Percentiles rank a stretch among this genome's conserved stretches.
Conservation (phyloP, 257 asterid species). For the Solanum acaule region DNA sequence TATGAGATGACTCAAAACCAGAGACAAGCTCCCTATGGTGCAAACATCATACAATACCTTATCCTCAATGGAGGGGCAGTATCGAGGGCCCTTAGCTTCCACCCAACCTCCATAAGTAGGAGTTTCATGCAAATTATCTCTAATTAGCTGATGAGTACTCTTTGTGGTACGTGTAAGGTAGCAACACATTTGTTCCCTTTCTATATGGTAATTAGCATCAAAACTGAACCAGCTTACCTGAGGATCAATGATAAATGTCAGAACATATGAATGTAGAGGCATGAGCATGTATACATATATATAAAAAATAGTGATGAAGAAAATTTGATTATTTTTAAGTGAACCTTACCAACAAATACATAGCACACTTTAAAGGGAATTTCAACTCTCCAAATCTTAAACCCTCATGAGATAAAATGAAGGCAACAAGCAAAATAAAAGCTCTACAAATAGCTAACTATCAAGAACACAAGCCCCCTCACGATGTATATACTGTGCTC, state of each 20-base stretch:
- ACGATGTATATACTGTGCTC: too few relatives aligned
- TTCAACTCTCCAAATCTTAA: too few relatives aligned
- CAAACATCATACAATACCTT: slow-evolving; percentile 43
- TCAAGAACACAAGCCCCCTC: too few relatives aligned
- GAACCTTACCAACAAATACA: too few relatives aligned
- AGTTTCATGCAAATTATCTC: slow-evolving; percentile 89
- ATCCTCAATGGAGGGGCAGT: slow-evolving; percentile 99
- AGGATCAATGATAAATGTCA: neutral
- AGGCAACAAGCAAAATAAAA: too few relatives aligned
- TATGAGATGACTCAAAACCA: neutral
- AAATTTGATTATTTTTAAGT: too few relatives aligned
- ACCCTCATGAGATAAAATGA: too few relatives aligned
- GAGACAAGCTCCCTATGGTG: neutral
- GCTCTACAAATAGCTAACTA: too few relatives aligned
- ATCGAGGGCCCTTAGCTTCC: slow-evolving; percentile 98
- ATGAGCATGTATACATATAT: too few relatives aligned
- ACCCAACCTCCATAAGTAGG: slow-evolving; percentile 99
- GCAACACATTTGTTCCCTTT: slow-evolving; percentile 94
- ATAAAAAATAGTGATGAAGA: too few relatives aligned
- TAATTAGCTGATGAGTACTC: slow-evolving; percentile 78
- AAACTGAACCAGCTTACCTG: slow-evolving; percentile 98
- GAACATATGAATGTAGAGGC: neutral
- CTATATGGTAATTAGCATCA: slow-evolving; percentile 74
- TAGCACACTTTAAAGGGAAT: too few relatives aligned
- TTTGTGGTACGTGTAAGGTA: slow-evolving; percentile 90